Evolutionary conservation across 2,329 filamentous ascomycete species (phyloP).

Genomic region (Colletotrichum sp.): DNA sequence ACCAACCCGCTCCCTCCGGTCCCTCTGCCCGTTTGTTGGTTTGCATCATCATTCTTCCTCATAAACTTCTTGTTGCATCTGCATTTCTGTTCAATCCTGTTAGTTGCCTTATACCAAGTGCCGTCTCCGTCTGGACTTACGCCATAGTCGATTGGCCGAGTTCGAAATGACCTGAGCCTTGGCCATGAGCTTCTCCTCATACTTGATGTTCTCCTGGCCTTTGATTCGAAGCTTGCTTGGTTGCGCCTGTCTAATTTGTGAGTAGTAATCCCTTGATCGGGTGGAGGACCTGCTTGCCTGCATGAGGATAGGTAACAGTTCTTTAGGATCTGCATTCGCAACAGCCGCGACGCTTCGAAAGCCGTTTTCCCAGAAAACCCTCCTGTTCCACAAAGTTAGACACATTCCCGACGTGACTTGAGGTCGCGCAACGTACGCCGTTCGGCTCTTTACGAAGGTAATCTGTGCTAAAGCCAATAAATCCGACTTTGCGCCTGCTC

Average conservation of each 20-base stretch:
- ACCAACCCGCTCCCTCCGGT: background rate
- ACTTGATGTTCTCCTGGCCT: constrained; percentile 61
- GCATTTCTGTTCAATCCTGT: constrained; percentile 40
- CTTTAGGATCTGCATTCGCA: constrained; percentile 70
- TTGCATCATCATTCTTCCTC: constrained; percentile 36
- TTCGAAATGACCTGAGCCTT: constrained; percentile 73
- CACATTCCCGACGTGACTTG: background rate
- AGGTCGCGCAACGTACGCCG: constrained; percentile 52
- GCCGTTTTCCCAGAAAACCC: constrained; percentile 78
- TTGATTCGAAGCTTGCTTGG: constrained; percentile 66
- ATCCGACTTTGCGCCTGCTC: constrained; percentile 73
- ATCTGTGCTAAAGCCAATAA: constrained; percentile 73
- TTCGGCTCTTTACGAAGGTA: constrained; percentile 78
- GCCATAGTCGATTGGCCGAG: constrained; percentile 73
- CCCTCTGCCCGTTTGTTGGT: background rate
- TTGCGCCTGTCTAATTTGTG: constrained; percentile 57
- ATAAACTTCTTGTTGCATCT: constrained; percentile 55
- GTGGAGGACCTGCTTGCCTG: constrained; percentile 51
- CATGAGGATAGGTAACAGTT: constrained; percentile 73
- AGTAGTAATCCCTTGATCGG: background rate
- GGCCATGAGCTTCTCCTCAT: constrained; percentile 64
- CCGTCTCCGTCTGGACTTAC: constrained; percentile 41
- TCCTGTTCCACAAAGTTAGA: constrained; percentile 26
- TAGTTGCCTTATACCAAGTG: constrained; percentile 12
- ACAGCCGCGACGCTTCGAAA: constrained; percentile 71